Evolutionary conservation across 192 early-diverging fungal species (phyloP), one percentile per base, ranked within the genome.

Genomic region (Podila epigama): DNA sequence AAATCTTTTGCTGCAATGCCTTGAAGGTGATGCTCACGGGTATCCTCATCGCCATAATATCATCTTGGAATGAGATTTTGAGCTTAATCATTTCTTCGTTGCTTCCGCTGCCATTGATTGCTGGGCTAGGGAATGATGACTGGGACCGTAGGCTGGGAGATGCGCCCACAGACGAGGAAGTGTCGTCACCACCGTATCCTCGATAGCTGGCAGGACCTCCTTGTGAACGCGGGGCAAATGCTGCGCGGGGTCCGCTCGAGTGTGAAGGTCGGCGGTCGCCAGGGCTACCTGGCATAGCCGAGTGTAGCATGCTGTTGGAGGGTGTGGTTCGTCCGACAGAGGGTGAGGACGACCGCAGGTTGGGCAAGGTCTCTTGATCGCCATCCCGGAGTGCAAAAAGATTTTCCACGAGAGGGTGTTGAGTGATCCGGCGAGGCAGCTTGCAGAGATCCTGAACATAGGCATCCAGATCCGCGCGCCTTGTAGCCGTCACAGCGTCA

Each of bases 11-110:
- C 67, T 85, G 81, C 18, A 93, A 81, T 32, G 79, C 66, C 9
- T 65, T 75, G 52, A 89, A 83, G 13, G 84, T 86, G 70, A 87
- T 75, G 55, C 84, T 75, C 4, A 85, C 82, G 0, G 89, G 85
- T 60, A 93, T 79, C 62, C 88, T 87, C 58, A 93, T 88, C 7
- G 92, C 92, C 66, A 90, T 86, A 66, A 92, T 88, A 58, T 93
- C 92, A 31, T 86, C 89, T 40, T 84, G 80, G 66, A 87, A 84
- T 44, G 82, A 84, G 56, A 93, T 87, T 80, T 93, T 93, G 39
- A 91, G 83, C 70, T 92, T 93, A 51, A 93, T 88, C 51, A 63
- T 58, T 42, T 72, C 68, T 25, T 60, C 65, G 35, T 63, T 60
- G 34, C 15, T 52, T 48, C 51, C 22, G 41, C 34, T 58, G 16